A percentile compares a stretch with the other conserved stretches of the same genome.
These are phyloP conservation scores for Primulina tabacum DNA, from an alignment of 257 asterid genomes.

Conservation along the genomic window DNA sequence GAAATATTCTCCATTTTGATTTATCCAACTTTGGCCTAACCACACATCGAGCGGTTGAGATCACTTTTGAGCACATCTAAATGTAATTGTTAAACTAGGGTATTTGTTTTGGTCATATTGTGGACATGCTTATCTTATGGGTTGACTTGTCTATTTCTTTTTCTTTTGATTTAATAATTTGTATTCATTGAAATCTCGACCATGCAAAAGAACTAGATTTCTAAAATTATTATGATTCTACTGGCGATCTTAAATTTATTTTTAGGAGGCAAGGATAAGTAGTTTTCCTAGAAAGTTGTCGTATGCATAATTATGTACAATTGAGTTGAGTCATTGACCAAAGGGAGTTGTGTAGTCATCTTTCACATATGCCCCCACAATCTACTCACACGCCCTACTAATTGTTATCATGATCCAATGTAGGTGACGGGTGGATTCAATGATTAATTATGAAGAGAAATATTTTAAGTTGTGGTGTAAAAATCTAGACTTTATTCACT, in stretches of 20 bases:
- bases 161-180: not conserved
- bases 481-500: not conserved
- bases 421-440: constrained; percentile 14
- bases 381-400: constrained; percentile 21
- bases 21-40: not conserved
- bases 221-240: not conserved
- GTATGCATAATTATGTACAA: constrained; percentile 3
- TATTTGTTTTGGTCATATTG: not conserved
- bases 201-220: not conserved
- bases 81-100: not conserved
- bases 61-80: not conserved
- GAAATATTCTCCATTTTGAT: not conserved
- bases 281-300: not conserved
- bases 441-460: not conserved
- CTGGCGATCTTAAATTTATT: not conserved
- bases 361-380: constrained; percentile 35
- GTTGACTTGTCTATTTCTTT: not conserved
- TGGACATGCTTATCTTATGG: not conserved
- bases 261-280: constrained; percentile 7
- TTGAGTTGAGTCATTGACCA: constrained; percentile 35
- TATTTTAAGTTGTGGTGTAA: not conserved
- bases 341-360: constrained; percentile 8
- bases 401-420: constrained; percentile 19
- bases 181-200: not conserved
- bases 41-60: not conserved